Evolutionary conservation across 1,284 basidiomycete species (phyloP), one percentile per base, ranked within the genome.

Genomic region (Sanghuangporus baumii): DNA sequence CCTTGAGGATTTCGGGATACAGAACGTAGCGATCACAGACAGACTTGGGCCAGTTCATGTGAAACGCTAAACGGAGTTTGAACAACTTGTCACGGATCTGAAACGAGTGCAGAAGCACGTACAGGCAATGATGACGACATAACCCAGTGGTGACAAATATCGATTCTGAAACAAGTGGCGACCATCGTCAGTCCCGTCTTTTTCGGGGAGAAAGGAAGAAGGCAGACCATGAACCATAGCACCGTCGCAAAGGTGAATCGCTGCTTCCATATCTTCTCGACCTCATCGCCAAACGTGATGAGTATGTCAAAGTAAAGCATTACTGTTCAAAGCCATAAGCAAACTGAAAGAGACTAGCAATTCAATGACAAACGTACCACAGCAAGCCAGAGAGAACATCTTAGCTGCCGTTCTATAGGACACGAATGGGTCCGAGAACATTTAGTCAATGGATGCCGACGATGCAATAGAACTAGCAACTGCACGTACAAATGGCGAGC

Each of bases 261-360:
- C 41, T 63, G 57, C 36, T 63, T 63, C 62, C 62, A 63, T 23
- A 63, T 63, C 43, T 59, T 63, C 31, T 63, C 62, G 12, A 63
- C 62, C 36, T 63, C 62, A 14, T 63, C 62, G 7, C 62, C 62
- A 48, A 63, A 63, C 6, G 62, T 63, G 38, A 63, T 59, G 6
- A 51, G 18, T 8, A 63, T 63, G 51, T 63, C 62, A 26, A 59
- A 63, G 62, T 59, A 63, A 1, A 63, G 50, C 62, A 63, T 63
- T 36, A 63, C 62, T 63, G 18, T 12, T 41, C 14, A 34, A 26
- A 5, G 37, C 9, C 18, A n/a, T 59, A 14, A 46, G 26, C 48
- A 6, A 18, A 34, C 16, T 41, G 38, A 3, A 23, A 9, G 26
- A 23, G 20, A 14, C 5, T 37, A 55, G 12, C 20, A 20, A 23